Percentiles rank a stretch among this genome's conserved stretches.
These are phyloP conservation scores for Aspergillus fumigatus DNA, from an alignment of 2,329 filamentous ascomycete genomes.

Conservation along the genomic window DNA sequence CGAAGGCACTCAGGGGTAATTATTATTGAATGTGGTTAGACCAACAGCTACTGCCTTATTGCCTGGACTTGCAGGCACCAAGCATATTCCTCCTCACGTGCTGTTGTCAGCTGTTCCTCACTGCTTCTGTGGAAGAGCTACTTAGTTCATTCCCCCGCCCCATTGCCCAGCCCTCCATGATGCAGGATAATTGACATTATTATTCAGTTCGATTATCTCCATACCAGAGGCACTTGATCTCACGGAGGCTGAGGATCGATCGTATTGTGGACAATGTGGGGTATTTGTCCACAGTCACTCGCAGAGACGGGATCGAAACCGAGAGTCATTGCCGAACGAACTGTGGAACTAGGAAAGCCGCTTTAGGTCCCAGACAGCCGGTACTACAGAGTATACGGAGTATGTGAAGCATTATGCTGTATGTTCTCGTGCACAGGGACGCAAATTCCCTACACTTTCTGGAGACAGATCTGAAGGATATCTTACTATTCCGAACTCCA, in stretches of 20 bases:
- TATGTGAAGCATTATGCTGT: background rate
- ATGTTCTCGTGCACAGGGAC: background rate
- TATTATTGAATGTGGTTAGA: too few species aligned
- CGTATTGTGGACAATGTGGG: background rate
- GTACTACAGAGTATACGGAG: background rate
- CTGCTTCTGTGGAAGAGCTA: background rate
- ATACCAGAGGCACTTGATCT: background rate
- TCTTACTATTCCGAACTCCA: background rate
- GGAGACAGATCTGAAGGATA: background rate
- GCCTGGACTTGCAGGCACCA: background rate
- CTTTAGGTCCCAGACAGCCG: background rate
- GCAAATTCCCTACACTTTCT: background rate
- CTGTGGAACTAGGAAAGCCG: background rate
- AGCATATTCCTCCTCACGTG: background rate
- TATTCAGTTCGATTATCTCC: background rate
- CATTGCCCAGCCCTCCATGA: background rate
- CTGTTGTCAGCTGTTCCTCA: background rate
- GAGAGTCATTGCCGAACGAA: background rate
- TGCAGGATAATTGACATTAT: background rate
- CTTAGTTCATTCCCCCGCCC: conserved; percentile 2
- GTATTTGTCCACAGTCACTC: too few species aligned
- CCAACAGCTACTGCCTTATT: background rate
- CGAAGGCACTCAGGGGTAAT: background rate
- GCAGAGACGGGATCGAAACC: background rate
- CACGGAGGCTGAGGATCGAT: background rate